Evolutionary conservation across 108 stramenopile genomes (phyloP).

Genomic region (Cyclotella distinguenda): DNA sequence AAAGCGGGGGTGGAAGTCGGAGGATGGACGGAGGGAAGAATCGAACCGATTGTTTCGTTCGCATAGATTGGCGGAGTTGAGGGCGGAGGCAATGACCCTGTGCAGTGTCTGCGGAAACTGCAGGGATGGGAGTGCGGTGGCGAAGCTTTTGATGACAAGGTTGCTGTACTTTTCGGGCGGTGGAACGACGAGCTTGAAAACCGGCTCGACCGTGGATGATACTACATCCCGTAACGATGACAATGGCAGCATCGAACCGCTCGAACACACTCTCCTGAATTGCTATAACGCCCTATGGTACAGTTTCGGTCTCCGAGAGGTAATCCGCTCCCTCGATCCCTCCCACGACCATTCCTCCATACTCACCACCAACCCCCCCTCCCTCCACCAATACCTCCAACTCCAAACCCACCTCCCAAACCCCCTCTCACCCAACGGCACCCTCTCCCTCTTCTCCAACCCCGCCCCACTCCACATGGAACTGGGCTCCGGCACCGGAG

Average conservation of each 20-base stretch:
- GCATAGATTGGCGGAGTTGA: conserved; percentile 72
- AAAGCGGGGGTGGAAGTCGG: conserved; percentile 55
- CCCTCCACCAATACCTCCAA: no score
- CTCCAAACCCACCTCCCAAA: no score
- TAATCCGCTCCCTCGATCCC: conserved; percentile 22
- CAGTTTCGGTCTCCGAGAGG: conserved; percentile 65
- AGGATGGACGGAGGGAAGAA: conserved; percentile 49
- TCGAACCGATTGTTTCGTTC: conserved; percentile 76
- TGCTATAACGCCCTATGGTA: conserved; percentile 57
- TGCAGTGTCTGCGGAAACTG: conserved; percentile 13
- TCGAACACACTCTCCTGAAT: conserved; percentile 25
- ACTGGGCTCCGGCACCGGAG: conserved; percentile 80
- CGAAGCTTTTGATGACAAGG: conserved; percentile 48
- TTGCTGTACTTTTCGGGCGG: conserved; percentile 80
- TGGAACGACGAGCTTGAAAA: conserved; percentile 64
- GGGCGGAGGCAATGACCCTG: conserved; percentile 55
- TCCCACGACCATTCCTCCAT: no score
- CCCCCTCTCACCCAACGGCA: no score
- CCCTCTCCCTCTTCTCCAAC: no score
- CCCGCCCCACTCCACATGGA: conserved; percentile 61
- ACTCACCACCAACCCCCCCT: no score
- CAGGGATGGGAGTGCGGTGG: conserved; percentile 6
- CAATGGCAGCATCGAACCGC: background rate
- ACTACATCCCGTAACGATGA: conserved; percentile 5
- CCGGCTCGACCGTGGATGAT: background rate